phyloP scores from a whole-genome alignment of 2,329 filamentous ascomycete genomes.

The Sclerotinia glacialis region DNA sequence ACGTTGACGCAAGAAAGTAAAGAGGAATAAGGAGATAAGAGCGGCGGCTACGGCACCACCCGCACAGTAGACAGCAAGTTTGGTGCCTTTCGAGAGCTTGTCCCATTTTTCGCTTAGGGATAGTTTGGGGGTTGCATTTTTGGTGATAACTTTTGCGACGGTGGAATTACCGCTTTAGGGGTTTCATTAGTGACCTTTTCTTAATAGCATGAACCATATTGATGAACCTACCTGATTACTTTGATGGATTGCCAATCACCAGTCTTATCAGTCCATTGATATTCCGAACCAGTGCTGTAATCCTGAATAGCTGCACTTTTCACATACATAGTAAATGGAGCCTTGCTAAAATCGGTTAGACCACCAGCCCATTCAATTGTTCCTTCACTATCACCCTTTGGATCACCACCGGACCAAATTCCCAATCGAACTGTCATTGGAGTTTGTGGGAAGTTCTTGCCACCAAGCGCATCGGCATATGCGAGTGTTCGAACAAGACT shows the following conservation, averaged over 20 bases:
- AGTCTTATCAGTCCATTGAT: slow-evolving; percentile 59
- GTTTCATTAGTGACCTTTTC: slow-evolving; percentile 27
- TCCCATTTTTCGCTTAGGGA: slow-evolving; percentile 54
- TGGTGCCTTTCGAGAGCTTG: slow-evolving; percentile 49
- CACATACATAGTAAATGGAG: slow-evolving; percentile 72
- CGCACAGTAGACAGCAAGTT: slow-evolving; percentile 52
- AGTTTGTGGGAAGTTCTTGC: slow-evolving; percentile 69
- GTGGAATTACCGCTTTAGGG: slow-evolving; percentile 55
- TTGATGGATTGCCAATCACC: slow-evolving; percentile 66
- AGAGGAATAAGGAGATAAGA: slow-evolving; percentile 45
- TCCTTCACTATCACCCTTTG: slow-evolving; percentile 48
- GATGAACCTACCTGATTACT: slow-evolving; percentile 48
- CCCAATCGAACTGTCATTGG: slow-evolving; percentile 69
- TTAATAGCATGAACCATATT: neutral
- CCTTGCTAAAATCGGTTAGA: slow-evolving; percentile 60
- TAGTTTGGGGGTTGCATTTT: slow-evolving; percentile 38
- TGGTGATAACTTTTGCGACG: slow-evolving; percentile 45
- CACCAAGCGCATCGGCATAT: slow-evolving; percentile 59
- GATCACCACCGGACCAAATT: slow-evolving; percentile 63
- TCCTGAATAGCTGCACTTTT: slow-evolving; percentile 58
- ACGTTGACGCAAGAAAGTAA: slow-evolving; percentile 57
- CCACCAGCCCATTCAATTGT: slow-evolving; percentile 71
- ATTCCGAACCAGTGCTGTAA: slow-evolving; percentile 60
- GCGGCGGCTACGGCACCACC: slow-evolving; percentile 47
- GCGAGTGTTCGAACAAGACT: slow-evolving; percentile 61